These are phyloP conservation scores for Fusarium armeniacum DNA, from an alignment of 2,329 filamentous ascomycete genomes.

Conservation along the genomic window DNA sequence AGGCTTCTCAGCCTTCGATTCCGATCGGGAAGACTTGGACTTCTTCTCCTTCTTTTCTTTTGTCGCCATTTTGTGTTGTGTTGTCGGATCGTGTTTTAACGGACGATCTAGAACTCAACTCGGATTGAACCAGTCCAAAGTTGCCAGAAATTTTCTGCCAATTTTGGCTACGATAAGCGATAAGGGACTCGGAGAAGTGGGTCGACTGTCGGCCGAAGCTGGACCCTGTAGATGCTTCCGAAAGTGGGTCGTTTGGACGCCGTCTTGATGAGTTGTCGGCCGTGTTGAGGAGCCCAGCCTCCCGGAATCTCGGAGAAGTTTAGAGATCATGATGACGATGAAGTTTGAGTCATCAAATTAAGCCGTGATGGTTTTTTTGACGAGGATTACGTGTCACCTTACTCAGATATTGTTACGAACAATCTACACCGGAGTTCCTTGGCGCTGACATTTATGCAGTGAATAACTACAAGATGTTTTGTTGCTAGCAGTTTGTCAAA, in stretches of 20 bases:
- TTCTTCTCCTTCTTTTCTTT: conserved; percentile 49
- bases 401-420: neutral
- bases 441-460: neutral
- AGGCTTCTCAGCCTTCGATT: conserved; percentile 30
- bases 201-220: conserved; percentile 14
- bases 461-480: neutral
- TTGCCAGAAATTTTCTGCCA: conserved; percentile 32
- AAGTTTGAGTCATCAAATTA: neutral
- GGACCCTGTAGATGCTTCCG: conserved; percentile 34
- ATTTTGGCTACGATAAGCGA: conserved; percentile 47
- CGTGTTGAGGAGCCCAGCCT: conserved; percentile 18
- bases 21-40: conserved; percentile 38
- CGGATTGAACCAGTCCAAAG: conserved; percentile 16
- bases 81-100: conserved; percentile 10
- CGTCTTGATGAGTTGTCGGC: conserved; percentile 25
- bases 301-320: conserved; percentile 25
- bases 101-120: conserved; percentile 8
- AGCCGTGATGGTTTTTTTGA: neutral
- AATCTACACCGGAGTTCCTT: neutral
- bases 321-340: neutral
- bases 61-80: conserved; percentile 46
- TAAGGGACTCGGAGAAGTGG: conserved; percentile 44
- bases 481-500: neutral
- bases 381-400: neutral
- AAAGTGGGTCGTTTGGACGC: conserved; percentile 27